A percentile compares a stretch with the other conserved stretches of the same genome.
Conservation (phyloP, 2,329 filamentous ascomycete species). For the Calonectria hongkongensis region DNA sequence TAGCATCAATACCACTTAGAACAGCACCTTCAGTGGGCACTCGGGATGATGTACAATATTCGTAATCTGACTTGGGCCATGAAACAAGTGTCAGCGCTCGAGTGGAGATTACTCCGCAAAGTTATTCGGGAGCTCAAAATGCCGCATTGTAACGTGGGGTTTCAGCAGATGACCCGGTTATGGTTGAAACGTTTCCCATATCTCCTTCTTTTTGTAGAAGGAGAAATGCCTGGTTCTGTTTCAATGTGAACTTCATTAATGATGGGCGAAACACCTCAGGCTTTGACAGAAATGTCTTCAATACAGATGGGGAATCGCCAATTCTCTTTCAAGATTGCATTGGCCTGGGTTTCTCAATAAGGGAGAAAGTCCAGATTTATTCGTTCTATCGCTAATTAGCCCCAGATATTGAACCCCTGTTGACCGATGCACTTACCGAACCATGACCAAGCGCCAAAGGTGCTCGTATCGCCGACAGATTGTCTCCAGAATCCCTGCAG, state of each 20-base stretch:
- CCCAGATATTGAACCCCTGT: not conserved
- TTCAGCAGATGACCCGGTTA: not conserved
- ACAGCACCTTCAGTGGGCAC: not conserved
- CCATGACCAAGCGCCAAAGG: conserved; percentile 19
- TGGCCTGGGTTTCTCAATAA: not conserved
- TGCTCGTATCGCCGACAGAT: not conserved
- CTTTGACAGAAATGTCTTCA: too few relatives aligned
- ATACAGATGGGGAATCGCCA: too few relatives aligned
- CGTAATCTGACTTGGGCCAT: not conserved
- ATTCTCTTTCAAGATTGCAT: not conserved
- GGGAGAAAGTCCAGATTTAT: conserved; percentile 2
- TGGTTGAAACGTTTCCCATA: not conserved
- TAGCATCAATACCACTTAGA: not conserved
- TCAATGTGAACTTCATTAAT: not conserved
- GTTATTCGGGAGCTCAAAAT: not conserved
- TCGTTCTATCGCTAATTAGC: not conserved
- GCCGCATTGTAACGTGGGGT: not conserved
- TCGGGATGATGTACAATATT: not conserved
- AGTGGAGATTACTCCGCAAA: not conserved
- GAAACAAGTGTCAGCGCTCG: not conserved
- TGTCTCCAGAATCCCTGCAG: conserved; percentile 40
- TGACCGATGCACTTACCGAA: conserved; percentile 22
- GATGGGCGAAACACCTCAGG: not conserved
- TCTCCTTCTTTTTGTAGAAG: not conserved
- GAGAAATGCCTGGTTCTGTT: not conserved